These are phyloP conservation scores for Alloascoidea africana DNA, from an alignment of 805 yeast genomes.

Conservation along the genomic window DNA sequence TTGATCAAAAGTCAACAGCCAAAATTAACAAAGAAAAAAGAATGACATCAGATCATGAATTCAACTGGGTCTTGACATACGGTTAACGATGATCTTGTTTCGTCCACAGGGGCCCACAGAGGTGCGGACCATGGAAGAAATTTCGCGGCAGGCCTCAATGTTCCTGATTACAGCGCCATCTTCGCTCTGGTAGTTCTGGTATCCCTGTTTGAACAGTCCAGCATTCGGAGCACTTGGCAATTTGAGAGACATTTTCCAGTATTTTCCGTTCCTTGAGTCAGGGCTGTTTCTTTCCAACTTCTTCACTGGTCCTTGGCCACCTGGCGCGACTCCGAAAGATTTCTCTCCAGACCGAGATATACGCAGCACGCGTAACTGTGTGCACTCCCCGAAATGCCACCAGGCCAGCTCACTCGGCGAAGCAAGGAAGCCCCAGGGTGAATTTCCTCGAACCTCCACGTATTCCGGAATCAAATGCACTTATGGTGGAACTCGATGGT, in stretches of 20 bases:
- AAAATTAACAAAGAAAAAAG: background rate
- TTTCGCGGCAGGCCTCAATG: constrained; percentile 88
- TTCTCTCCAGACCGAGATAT: too few relatives aligned
- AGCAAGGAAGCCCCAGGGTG: too few relatives aligned
- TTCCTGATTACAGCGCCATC: constrained; percentile 93
- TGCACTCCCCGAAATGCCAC: too few relatives aligned
- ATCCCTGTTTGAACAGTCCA: constrained; percentile 92
- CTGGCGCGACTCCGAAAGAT: too few relatives aligned
- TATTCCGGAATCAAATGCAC: too few relatives aligned
- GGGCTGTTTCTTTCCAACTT: too few relatives aligned
- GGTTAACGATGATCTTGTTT: constrained; percentile 88
- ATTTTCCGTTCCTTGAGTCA: background rate
- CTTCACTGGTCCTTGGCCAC: too few relatives aligned
- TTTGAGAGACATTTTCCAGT: constrained; percentile 57
- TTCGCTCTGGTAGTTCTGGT: constrained; percentile 68
- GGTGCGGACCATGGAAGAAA: constrained; percentile 80
- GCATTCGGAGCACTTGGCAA: constrained; percentile 88
- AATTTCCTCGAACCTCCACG: too few relatives aligned
- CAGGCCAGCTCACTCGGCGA: too few relatives aligned
- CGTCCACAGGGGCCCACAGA: constrained; percentile 97
- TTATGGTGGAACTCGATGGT: too few relatives aligned
- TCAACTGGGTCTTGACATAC: constrained; percentile 6
- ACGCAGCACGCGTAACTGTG: too few relatives aligned
- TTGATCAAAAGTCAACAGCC: background rate
- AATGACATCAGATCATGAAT: background rate